Base-by-base conservation (phyloP, 495 filamentous ascomycete genomes). In the Aspergillus haitiensis region DNA sequence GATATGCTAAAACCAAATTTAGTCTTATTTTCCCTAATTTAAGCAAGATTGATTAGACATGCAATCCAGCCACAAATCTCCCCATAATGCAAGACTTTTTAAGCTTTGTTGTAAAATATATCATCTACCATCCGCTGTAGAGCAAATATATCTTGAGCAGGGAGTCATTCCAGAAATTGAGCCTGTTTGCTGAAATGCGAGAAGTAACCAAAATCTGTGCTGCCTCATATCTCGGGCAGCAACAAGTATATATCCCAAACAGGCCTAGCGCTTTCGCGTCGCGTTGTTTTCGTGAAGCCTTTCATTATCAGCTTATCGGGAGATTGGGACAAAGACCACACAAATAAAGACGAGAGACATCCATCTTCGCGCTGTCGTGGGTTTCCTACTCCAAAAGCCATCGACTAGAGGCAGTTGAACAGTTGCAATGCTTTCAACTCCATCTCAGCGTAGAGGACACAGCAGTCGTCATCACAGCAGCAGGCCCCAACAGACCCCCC, bases 251-350 rank as follows among this genome's bases (percentile, higher is more conserved):
- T 66, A 69, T 53, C 71, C 65, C 27, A 60, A 76, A 70, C n/a
- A 0, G 67, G 69, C 52, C 67, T 75, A 76, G 72, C 64, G 64
- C 34, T 5, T 62, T 65, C 69, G 69, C 72, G 72, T 72, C 71
- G 69, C 73, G 73, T 66, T 32, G 21, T 50, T 13, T 50, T 34
- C 27, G 33, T 21, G 10, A 39, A 53, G 27, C 27, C 45, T 35
- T 37, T 5, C 35, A 52, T 36, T 18, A 47, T 47, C n/a, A 9
- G 48, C 55, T 48, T 55, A 50, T 61, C 34, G 36, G 18, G 15
- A 15, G 16, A 18, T 27, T 9, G n/a, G 35, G 49, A 56, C 31
- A 37, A 37, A 55, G 27, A 12, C 57, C 37, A 13, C 31, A 32
- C 6, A 36, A 40, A 55, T 10, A 11, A 47, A 51, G 27, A 12